phyloP scores from a whole-genome alignment of 768 basidiomycete genomes.

The Grammothele lineata region DNA sequence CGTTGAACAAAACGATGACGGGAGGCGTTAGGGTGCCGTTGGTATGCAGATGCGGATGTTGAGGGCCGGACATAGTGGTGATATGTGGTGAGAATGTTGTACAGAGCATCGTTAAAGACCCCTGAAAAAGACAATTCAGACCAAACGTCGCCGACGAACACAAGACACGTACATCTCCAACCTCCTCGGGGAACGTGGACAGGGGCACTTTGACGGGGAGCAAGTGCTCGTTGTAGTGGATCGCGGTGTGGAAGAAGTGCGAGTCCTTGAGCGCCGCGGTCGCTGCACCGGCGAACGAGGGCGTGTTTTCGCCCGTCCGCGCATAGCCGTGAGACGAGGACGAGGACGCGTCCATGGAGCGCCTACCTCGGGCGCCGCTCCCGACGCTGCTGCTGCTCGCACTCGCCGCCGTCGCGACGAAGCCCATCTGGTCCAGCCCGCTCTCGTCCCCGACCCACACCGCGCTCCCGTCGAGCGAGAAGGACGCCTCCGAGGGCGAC shows the following conservation, averaged over 20 bases:
- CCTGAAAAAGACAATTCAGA: no score
- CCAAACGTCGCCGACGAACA: no score
- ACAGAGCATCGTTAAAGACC: slow-evolving; percentile 86
- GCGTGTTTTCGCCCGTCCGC: slow-evolving; percentile 15
- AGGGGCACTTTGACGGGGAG: slow-evolving; percentile 91
- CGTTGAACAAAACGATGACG: slow-evolving; percentile 94
- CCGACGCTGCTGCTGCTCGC: slow-evolving; percentile 22
- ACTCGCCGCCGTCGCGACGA: slow-evolving; percentile 12
- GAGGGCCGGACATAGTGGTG: slow-evolving; percentile 62
- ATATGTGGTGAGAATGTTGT: slow-evolving; percentile 69
- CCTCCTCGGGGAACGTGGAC: slow-evolving; percentile 88
- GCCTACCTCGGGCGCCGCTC: slow-evolving; percentile 40
- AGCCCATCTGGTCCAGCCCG: slow-evolving; percentile 38
- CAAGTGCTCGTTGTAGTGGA: slow-evolving; percentile 77
- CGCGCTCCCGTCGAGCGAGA: slow-evolving; percentile 73
- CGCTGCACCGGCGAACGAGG: slow-evolving; percentile 17
- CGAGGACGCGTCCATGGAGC: slow-evolving; percentile 73
- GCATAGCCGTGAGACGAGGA: slow-evolving; percentile 52
- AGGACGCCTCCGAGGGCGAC: slow-evolving; percentile 69
- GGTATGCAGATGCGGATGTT: slow-evolving; percentile 91
- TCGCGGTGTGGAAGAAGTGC: slow-evolving; percentile 86
- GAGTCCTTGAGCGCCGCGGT: slow-evolving; percentile 66
- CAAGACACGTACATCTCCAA: slow-evolving; percentile 87
- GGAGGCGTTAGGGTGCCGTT: slow-evolving; percentile 89
- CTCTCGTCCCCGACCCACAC: slow-evolving; percentile 84